These are phyloP conservation scores for Diversispora epigaea DNA, from an alignment of 192 early-diverging fungal species.

Conservation along the genomic window DNA sequence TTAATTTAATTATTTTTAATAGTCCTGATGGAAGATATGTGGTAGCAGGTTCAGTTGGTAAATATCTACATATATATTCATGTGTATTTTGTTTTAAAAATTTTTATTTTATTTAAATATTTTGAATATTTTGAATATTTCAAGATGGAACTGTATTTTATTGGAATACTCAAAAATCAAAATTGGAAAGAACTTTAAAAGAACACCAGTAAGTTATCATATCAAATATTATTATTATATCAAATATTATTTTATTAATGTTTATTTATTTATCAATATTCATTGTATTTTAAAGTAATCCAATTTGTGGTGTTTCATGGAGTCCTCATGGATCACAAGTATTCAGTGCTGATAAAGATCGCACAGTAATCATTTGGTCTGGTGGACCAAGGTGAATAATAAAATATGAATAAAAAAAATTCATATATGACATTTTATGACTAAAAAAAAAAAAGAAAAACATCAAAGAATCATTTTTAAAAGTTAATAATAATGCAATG, in stretches of 20 bases:
- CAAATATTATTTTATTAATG: neutral
- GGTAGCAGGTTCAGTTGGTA: constrained; percentile 70
- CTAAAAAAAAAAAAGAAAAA: neutral
- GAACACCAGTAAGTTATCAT: constrained; percentile 62
- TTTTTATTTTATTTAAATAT: no score
- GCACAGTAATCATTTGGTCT: constrained; percentile 59
- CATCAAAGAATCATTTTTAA: no score
- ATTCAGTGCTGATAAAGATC: constrained; percentile 71
- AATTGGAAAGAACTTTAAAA: constrained; percentile 63
- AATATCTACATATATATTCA: constrained; percentile 9
- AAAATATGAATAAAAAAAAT: no score
- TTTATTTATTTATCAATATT: neutral
- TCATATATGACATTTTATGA: neutral
- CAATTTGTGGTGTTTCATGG: constrained; percentile 73
- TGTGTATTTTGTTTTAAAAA: neutral
- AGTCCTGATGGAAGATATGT: constrained; percentile 87
- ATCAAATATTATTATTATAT: neutral
- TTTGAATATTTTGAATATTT: neutral
- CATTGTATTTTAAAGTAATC: constrained; percentile 32
- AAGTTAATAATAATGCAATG: neutral
- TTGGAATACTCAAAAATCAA: constrained; percentile 71
- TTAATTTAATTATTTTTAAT: constrained; percentile 10
- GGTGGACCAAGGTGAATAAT: constrained; percentile 1
- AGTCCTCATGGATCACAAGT: constrained; percentile 57
- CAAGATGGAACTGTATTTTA: constrained; percentile 76